These are phyloP conservation scores for Diaporthe ampelina DNA, from an alignment of 2,329 filamentous ascomycete species.

Conservation along the genomic window DNA sequence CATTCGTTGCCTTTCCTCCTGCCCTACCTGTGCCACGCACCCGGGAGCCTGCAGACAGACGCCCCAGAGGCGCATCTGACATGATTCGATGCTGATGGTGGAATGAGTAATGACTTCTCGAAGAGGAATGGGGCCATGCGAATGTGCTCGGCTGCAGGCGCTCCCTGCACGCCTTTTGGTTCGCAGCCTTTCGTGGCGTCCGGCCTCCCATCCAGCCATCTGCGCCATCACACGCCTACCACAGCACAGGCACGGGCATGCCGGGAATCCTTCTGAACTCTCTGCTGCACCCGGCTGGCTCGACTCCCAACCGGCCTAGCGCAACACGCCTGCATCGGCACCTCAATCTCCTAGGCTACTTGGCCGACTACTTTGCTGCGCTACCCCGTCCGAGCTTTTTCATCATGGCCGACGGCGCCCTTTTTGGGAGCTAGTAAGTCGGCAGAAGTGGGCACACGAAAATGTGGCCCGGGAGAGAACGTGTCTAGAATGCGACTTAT, in stretches of 20 bases:
- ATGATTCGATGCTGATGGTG: slow-evolving; percentile 32
- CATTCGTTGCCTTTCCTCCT: slow-evolving; percentile 11
- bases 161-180: slow-evolving; percentile 13
- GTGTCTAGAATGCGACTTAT: background rate
- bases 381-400: slow-evolving; percentile 9
- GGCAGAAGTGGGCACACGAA: slow-evolving; percentile 3
- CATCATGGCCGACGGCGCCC: background rate
- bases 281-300: slow-evolving; percentile 3
- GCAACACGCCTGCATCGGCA: slow-evolving; percentile 31
- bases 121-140: slow-evolving; percentile 31
- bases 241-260: slow-evolving; percentile 8
- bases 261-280: slow-evolving; percentile 31
- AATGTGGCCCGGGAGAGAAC: background rate
- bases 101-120: slow-evolving; percentile 35
- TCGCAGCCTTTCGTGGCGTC: slow-evolving; percentile 26
- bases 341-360: slow-evolving; percentile 4
- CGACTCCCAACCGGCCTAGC: slow-evolving; percentile 18
- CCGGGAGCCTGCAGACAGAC: slow-evolving; percentile 13
- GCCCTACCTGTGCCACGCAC: slow-evolving; percentile 15
- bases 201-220: background rate
- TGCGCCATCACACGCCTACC: slow-evolving; percentile 22
- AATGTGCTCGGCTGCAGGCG: slow-evolving; percentile 12
- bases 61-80: slow-evolving; percentile 12
- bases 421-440: background rate
- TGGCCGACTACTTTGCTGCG: background rate